A percentile compares a stretch with the other conserved stretches of the same genome.
Evolutionary conservation across 2,329 filamentous ascomycete genomes (phyloP).

Genomic region (Monosporascus sp.): DNA sequence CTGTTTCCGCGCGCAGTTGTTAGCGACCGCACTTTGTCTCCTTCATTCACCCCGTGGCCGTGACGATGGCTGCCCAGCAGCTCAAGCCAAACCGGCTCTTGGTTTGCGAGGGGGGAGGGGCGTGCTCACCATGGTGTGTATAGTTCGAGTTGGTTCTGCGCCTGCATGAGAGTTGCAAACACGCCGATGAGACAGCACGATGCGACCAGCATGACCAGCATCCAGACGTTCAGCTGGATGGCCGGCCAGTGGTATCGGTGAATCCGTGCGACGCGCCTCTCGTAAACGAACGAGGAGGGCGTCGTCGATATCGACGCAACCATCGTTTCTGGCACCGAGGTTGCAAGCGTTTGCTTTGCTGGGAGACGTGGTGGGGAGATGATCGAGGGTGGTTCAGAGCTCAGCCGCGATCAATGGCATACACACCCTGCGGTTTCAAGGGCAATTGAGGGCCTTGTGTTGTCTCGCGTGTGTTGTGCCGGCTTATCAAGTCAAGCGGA

Average conservation of each 20-base stretch:
- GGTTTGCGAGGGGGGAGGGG: neutral
- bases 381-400: too few relatives aligned
- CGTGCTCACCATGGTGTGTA: slow-evolving; percentile 53
- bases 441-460: too few relatives aligned
- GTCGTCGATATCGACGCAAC: slow-evolving; percentile 32
- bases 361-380: too few relatives aligned
- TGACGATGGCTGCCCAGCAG: too few relatives aligned
- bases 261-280: slow-evolving; percentile 39
- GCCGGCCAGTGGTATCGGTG: slow-evolving; percentile 65
- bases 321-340: slow-evolving; percentile 21
- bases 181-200: slow-evolving; percentile 56
- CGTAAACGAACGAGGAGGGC: slow-evolving; percentile 37
- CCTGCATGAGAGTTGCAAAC: slow-evolving; percentile 54
- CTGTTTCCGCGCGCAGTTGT: slow-evolving; percentile 28
- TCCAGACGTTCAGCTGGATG: slow-evolving; percentile 62
- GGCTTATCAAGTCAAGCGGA: too few relatives aligned
- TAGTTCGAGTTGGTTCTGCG: slow-evolving; percentile 51
- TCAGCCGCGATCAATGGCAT: too few relatives aligned
- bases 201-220: slow-evolving; percentile 59
- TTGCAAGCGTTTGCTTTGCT: too few relatives aligned
- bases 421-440: too few relatives aligned
- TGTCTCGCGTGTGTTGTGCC: too few relatives aligned
- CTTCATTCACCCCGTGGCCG: too few relatives aligned
- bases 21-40: too few relatives aligned
- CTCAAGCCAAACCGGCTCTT: too few relatives aligned